Evolutionary conservation across 1,284 basidiomycete species (phyloP), one percentile per base, ranked within the genome.

Genomic region (Cronartium quercuum): DNA sequence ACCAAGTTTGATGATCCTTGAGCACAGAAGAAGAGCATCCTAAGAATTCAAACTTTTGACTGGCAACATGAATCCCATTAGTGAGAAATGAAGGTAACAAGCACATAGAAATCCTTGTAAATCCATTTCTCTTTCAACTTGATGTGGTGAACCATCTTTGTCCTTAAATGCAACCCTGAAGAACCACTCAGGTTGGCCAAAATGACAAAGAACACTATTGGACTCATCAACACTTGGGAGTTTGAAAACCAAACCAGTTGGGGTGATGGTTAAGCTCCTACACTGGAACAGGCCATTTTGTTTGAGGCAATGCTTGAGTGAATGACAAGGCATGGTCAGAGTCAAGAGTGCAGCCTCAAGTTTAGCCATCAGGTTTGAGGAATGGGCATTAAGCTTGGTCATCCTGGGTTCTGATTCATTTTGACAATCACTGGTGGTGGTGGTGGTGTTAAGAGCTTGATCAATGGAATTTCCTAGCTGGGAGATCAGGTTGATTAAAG

Each of bases 101-200:
- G 86, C 83, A 13, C 84, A 79, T 1, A 91, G 82, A 76, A 89
- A 86, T 4, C 84, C 81, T 4, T 82, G 81, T 0, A 86, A 87
- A 77, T 90, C 87, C 4, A 89, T 86, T 73, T 86, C 86, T 29
- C 85, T 83, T 76, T 86, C 86, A 88, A 88, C 90, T 29, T 87
- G 84, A 77, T 89, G 89, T 64, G 86, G 84, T 21, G 89, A 83
- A 41, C 86, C 84, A 79, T 91, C 88, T 82, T 91, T 90, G 68
- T 91, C 90, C 9, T 87, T 85, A 79, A 91, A 91, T 76, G 90
- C 86, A 29, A 91, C 90, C 13, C 90, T 87, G 42, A 91, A 80
- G 79, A 91, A 91, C 71, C 85, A 79, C 40, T 85, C 86, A 37
- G 77, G 76, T 3, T 75, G 68, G 62, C 78, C 76, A 57, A 78